Evolutionary conservation across 257 asterid species (phyloP).

Genomic region (Solanum bukasovii): DNA sequence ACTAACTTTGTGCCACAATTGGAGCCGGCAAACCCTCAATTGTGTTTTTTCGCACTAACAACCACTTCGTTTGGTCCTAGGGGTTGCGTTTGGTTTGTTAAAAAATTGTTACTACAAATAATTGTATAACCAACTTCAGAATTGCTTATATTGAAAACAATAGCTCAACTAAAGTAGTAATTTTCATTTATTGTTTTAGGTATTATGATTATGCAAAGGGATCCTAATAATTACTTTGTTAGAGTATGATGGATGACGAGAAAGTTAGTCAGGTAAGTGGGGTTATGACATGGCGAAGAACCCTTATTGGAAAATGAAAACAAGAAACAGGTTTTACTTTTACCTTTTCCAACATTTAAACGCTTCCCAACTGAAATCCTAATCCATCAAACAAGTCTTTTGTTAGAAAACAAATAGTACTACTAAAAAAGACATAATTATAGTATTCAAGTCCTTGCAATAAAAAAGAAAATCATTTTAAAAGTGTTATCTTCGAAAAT

Average conservation of each 20-base stretch:
- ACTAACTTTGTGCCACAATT: slow-evolving; percentile 20
- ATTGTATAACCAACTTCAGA: not conserved
- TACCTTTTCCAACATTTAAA: slow-evolving; percentile 14
- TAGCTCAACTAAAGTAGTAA: not conserved
- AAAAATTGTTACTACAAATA: not conserved
- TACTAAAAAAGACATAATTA: too few species aligned
- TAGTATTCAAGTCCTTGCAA: too few species aligned
- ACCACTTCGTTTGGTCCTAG: not conserved
- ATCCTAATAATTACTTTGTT: not conserved
- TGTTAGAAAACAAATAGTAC: not conserved
- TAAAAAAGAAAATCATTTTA: too few species aligned
- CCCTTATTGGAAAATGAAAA: not conserved
- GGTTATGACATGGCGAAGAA: not conserved
- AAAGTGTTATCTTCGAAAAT: too few species aligned
- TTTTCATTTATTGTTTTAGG: not conserved
- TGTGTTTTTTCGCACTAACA: slow-evolving; percentile 12
- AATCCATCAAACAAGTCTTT: slow-evolving; percentile 6
- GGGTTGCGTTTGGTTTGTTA: not conserved
- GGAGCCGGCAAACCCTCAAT: slow-evolving; percentile 21
- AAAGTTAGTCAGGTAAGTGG: not conserved
- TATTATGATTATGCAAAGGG: not conserved
- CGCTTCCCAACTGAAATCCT: slow-evolving; percentile 12
- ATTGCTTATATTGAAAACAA: not conserved
- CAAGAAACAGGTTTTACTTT: not conserved
- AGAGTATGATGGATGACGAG: not conserved